Percentiles rank a stretch among this genome's conserved stretches.
Conservation (phyloP, 73 alveolate species). For the Tetrahymena malaccensis region DNA sequence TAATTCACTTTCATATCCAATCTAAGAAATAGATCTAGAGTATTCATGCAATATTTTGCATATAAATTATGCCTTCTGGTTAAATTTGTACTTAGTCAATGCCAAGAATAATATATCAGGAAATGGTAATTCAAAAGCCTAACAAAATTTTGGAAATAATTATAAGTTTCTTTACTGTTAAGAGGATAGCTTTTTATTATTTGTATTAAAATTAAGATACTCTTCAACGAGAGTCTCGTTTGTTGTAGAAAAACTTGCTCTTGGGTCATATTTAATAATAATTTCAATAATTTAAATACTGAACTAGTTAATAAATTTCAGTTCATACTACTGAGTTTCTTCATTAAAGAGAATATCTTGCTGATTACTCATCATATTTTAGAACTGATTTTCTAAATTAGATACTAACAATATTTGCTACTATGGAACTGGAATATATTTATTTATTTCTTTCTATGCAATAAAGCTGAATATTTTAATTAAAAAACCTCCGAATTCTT, state of each 20-base stretch:
- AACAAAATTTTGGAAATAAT: neutral
- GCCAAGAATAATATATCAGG: neutral
- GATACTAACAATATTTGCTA: neutral
- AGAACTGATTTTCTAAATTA: neutral
- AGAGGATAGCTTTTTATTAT: neutral
- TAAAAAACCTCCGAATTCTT: neutral
- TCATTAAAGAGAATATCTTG: neutral
- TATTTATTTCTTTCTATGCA: neutral
- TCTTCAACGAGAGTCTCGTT: neutral
- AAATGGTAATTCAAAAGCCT: neutral
- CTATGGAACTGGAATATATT: neutral
- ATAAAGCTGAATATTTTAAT: no score
- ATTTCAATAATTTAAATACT: neutral
- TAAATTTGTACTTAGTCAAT: neutral
- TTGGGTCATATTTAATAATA: neutral
- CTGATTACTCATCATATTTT: neutral
- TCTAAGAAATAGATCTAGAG: neutral
- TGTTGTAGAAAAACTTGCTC: neutral
- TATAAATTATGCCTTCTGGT: neutral
- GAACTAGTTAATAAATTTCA: neutral
- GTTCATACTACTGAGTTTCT: neutral
- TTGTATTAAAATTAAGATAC: neutral
- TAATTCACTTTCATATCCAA: neutral
- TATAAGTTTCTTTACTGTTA: neutral
- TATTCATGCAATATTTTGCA: neutral